These are phyloP conservation scores for Fusarium xylarioides DNA, from an alignment of 2,329 filamentous ascomycete genomes.

Conservation along the genomic window DNA sequence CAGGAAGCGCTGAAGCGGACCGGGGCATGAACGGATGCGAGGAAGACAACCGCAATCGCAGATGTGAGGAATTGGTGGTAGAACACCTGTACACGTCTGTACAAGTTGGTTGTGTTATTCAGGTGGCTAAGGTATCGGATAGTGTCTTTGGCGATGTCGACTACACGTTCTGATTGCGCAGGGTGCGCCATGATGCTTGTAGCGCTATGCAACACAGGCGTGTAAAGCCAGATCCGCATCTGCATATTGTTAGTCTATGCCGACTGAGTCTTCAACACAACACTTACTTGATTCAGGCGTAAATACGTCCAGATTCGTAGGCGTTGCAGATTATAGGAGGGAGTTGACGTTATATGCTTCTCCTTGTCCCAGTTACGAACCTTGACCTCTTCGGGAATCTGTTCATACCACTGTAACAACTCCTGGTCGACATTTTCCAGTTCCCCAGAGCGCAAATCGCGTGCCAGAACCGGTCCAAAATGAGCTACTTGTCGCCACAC, in stretches of 20 bases:
- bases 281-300: constrained; percentile 76
- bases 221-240: constrained; percentile 88
- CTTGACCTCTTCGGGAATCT: constrained; percentile 69
- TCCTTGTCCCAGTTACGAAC: constrained; percentile 68
- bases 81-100: constrained; percentile 76
- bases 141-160: constrained; percentile 80
- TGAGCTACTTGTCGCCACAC: constrained; percentile 85
- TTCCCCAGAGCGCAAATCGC: constrained; percentile 75
- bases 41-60: constrained; percentile 77
- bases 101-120: constrained; percentile 77
- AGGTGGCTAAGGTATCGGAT: constrained; percentile 76
- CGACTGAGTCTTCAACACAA: too few species aligned
- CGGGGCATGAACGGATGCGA: constrained; percentile 79
- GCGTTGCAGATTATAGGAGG: constrained; percentile 74
- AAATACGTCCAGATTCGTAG: constrained; percentile 86
- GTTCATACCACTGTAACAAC: constrained; percentile 86
- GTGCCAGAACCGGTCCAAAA: constrained; percentile 67
- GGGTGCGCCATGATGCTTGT: constrained; percentile 83
- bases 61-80: constrained; percentile 84
- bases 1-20: constrained; percentile 74
- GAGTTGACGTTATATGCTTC: constrained; percentile 61
- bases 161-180: constrained; percentile 75
- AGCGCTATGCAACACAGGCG: constrained; percentile 84
- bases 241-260: constrained; percentile 29
- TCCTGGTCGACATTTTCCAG: constrained; percentile 85